A percentile compares a stretch with the other conserved stretches of the same genome.
Conservation (phyloP, 108 stramenopile genomes). For the Cyclostephanos invisitatus region DNA sequence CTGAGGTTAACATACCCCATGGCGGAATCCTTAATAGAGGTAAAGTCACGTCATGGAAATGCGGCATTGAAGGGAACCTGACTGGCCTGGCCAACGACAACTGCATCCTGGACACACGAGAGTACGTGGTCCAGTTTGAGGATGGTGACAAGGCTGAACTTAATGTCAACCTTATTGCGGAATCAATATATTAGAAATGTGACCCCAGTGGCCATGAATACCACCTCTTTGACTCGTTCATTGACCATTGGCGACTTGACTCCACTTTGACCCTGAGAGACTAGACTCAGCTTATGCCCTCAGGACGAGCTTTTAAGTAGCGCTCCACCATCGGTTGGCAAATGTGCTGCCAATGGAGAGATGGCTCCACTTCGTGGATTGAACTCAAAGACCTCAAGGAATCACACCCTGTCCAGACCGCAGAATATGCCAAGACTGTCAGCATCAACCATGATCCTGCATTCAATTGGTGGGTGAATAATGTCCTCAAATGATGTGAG, state of each 20-base stretch:
- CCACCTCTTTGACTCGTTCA: not conserved
- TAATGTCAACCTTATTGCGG: slow-evolving; percentile 20
- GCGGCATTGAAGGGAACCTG: slow-evolving; percentile 32
- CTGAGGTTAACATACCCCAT: slow-evolving; percentile 34
- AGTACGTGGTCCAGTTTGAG: slow-evolving; percentile 26
- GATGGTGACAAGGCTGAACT: slow-evolving; percentile 25
- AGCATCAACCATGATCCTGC: too few species aligned
- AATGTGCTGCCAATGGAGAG: too few species aligned
- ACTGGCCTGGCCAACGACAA: slow-evolving; percentile 14
- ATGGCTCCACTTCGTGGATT: too few species aligned
- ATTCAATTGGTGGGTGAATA: not conserved
- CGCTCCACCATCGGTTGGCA: too few species aligned
- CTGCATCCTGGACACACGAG: slow-evolving; percentile 20
- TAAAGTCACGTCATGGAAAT: slow-evolving; percentile 34
- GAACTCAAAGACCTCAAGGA: too few species aligned
- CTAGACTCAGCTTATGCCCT: not conserved
- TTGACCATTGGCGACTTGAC: not conserved
- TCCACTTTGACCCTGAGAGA: too few species aligned
- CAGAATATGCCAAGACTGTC: too few species aligned
- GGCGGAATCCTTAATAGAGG: slow-evolving; percentile 14
- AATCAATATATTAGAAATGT: not conserved
- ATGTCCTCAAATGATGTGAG: slow-evolving; percentile 9
- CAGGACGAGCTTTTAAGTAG: too few species aligned
- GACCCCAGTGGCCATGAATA: too few species aligned
- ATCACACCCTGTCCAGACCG: too few species aligned